These are phyloP conservation scores for Metarhizium humberi DNA, from an alignment of 2,329 filamentous ascomycete genomes.

Conservation along the genomic window DNA sequence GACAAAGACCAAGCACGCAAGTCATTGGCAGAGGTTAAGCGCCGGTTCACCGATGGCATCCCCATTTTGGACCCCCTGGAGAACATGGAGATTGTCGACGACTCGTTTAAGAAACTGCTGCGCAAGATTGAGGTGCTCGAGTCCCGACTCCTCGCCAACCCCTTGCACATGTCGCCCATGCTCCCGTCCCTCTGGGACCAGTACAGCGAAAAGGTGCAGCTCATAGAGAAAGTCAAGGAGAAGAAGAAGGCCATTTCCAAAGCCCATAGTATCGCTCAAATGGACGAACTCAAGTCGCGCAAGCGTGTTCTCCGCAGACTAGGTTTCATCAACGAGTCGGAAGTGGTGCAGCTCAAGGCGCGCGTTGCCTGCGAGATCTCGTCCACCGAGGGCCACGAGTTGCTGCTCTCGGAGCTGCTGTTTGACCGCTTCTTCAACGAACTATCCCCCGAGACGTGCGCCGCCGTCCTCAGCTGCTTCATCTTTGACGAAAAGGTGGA, in stretches of 20 bases:
- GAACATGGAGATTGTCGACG: conserved; percentile 90
- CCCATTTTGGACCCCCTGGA: conserved; percentile 87
- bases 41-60: conserved; percentile 85
- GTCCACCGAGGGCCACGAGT: conserved; percentile 79
- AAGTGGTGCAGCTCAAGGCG: conserved; percentile 94
- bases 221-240: conserved; percentile 72
- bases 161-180: conserved; percentile 81
- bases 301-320: conserved; percentile 91
- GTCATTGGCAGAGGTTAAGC: conserved; percentile 67
- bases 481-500: conserved; percentile 96
- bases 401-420: conserved; percentile 84
- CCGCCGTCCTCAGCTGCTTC: conserved; percentile 82
- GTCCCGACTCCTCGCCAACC: conserved; percentile 78
- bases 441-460: conserved; percentile 76
- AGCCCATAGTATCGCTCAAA: conserved; percentile 79
- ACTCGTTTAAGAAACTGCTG: conserved; percentile 85
- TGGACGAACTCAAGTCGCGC: conserved; percentile 92
- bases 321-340: conserved; percentile 89
- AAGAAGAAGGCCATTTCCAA: conserved; percentile 80
- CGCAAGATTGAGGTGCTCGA: conserved; percentile 96
- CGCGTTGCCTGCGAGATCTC: conserved; percentile 97
- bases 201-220: conserved; percentile 70
- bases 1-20: conserved; percentile 60
- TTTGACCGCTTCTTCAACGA: conserved; percentile 99
- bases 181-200: conserved; percentile 78